A percentile compares a stretch with the other conserved stretches of the same genome.
phyloP scores from a whole-genome alignment of 306 rosid species.

The Prunus salicina region DNA sequence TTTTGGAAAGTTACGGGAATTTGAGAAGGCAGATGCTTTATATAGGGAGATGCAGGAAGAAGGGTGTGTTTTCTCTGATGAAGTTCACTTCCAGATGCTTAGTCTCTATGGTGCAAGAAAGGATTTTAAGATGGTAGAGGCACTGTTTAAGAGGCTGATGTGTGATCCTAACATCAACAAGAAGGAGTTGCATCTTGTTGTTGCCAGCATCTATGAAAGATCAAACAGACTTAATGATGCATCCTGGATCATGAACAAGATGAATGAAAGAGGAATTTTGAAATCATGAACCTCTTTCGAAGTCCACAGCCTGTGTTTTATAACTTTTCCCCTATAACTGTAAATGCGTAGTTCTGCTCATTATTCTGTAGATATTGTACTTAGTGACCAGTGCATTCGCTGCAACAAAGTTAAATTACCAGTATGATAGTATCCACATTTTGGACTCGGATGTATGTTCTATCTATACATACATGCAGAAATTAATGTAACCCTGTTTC shows the following conservation, averaged over 20 bases:
- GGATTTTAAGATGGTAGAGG: conserved; percentile 60
- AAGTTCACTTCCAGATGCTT: conserved; percentile 91
- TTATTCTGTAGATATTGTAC: conserved; percentile 20
- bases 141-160: conserved; percentile 61
- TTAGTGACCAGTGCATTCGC: background rate
- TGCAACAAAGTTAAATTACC: background rate
- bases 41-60: conserved; percentile 72
- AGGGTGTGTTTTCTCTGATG: conserved; percentile 76
- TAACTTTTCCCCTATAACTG: conserved; percentile 1
- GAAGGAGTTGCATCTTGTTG: conserved; percentile 87
- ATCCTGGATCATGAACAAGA: conserved; percentile 64
- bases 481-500: background rate
- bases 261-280: conserved; percentile 37
- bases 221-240: conserved; percentile 74
- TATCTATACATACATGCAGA: background rate
- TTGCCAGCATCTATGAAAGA: conserved; percentile 73
- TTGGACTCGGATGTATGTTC: background rate
- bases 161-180: conserved; percentile 77
- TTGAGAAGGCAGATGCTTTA: conserved; percentile 73
- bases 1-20: conserved; percentile 72
- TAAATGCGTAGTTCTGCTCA: conserved; percentile 23
- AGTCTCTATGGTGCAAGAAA: conserved; percentile 68
- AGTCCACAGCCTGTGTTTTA: conserved; percentile 13
- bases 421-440: background rate
- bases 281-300: conserved; percentile 32